These are phyloP conservation scores for Selenicereus undatus DNA, from an alignment of 148 eudicot species.

Conservation along the genomic window DNA sequence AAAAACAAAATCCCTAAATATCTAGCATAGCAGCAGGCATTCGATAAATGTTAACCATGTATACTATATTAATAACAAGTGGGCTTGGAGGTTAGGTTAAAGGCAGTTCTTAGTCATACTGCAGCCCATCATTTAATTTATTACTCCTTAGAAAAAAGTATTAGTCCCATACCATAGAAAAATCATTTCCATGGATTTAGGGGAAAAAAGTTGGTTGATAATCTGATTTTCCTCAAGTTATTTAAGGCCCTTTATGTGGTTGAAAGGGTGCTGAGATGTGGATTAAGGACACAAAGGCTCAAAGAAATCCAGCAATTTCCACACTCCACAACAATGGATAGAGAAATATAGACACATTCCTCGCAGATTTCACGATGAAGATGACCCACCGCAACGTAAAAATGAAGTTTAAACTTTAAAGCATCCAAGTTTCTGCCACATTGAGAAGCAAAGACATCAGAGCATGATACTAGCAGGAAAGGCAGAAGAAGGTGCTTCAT, in stretches of 20 bases:
- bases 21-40: no score
- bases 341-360: slow-evolving; percentile 9
- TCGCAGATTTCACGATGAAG: slow-evolving; percentile 6
- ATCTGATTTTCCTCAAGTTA: neutral
- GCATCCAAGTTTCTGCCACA: slow-evolving; percentile 7
- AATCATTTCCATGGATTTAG: neutral
- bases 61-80: slow-evolving; percentile 12
- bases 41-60: neutral
- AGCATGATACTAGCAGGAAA: slow-evolving; percentile 1
- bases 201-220: neutral
- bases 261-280: slow-evolving; percentile 5
- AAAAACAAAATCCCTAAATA: no score
- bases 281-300: slow-evolving; percentile 16
- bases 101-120: slow-evolving; percentile 9
- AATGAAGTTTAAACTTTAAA: neutral
- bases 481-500: slow-evolving; percentile 20
- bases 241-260: slow-evolving; percentile 4
- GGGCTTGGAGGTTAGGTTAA: slow-evolving; percentile 17
- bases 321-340: neutral
- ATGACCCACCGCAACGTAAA: neutral
- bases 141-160: neutral
- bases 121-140: slow-evolving; percentile 3
- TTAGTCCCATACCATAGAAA: neutral
- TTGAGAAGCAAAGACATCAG: neutral
- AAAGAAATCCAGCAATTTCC: slow-evolving; percentile 12